Percentiles rank a stretch among this genome's conserved stretches.
These are phyloP conservation scores for Tricholomella constricta DNA, from an alignment of 768 basidiomycete genomes.

Conservation along the genomic window DNA sequence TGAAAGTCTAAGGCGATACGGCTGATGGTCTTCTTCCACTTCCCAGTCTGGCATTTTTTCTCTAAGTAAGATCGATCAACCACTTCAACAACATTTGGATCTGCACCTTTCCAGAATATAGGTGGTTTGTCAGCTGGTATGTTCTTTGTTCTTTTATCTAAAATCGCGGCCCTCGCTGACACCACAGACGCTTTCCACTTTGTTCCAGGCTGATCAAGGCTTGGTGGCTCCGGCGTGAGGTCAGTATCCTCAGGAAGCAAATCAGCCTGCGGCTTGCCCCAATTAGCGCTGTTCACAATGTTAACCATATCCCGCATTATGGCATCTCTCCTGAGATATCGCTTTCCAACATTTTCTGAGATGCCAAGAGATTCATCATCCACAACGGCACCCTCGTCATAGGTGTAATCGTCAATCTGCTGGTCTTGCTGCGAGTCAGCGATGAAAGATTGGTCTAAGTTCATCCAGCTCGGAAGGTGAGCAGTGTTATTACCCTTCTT, in stretches of 20 bases:
- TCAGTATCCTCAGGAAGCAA: not conserved
- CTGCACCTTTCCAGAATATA: not conserved
- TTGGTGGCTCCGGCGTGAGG: not conserved
- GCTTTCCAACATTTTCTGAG: not conserved
- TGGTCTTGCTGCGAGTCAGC: not conserved
- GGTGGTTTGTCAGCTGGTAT: not conserved
- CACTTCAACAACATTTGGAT: not conserved
- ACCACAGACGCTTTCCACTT: not conserved
- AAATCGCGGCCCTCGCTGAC: not conserved
- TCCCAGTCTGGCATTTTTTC: not conserved
- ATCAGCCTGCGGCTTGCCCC: not conserved
- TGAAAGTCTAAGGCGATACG: not conserved
- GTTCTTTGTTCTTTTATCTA: not conserved
- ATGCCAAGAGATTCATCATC: not conserved
- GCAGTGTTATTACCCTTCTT: not conserved
- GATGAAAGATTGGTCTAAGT: not conserved
- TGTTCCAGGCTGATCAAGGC: not conserved
- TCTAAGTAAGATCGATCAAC: not conserved
- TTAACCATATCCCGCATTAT: not conserved
- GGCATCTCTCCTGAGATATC: not conserved
- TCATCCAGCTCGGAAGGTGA: not conserved
- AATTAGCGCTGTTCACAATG: not conserved
- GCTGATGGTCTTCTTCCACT: not conserved
- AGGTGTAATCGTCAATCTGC: not conserved
- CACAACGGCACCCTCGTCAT: not conserved